These are phyloP conservation scores for Nicotiana undulata DNA, from an alignment of 257 asterid genomes.

Conservation along the genomic window DNA sequence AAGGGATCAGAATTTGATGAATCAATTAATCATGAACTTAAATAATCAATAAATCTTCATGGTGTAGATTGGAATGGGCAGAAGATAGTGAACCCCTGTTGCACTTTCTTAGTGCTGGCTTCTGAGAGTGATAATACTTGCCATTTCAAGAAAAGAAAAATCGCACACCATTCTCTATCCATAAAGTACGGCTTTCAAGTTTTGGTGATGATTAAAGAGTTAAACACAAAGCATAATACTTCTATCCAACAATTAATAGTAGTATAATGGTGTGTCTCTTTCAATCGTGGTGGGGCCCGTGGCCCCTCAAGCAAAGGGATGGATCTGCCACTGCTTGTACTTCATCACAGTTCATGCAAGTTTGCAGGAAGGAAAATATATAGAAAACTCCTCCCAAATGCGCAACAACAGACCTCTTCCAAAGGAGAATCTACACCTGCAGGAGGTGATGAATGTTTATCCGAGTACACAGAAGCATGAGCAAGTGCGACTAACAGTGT, in stretches of 20 bases:
- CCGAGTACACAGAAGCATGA: slow-evolving; percentile 69
- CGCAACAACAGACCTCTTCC: slow-evolving; percentile 51
- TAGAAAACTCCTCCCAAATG: background rate
- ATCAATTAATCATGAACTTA: background rate
- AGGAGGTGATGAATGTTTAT: slow-evolving; percentile 54
- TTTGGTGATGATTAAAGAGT: background rate
- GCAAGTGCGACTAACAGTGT: slow-evolving; percentile 85
- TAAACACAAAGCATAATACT: background rate
- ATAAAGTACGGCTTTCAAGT: background rate
- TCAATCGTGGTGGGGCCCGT: background rate
- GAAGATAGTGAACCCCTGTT: too few species aligned
- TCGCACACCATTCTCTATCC: background rate
- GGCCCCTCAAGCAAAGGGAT: too few species aligned
- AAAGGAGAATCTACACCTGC: slow-evolving; percentile 51
- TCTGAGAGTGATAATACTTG: too few species aligned
- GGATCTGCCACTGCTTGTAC: background rate
- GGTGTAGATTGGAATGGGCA: too few species aligned
- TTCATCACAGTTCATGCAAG: background rate
- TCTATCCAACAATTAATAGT: background rate
- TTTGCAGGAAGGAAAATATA: background rate
- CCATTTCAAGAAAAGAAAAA: too few species aligned
- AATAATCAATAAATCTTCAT: background rate
- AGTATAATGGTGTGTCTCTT: background rate
- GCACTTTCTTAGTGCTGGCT: too few species aligned
- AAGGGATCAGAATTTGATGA: background rate